These are phyloP conservation scores for Boletus barrowsii DNA, from an alignment of 768 basidiomycete species.

Conservation along the genomic window DNA sequence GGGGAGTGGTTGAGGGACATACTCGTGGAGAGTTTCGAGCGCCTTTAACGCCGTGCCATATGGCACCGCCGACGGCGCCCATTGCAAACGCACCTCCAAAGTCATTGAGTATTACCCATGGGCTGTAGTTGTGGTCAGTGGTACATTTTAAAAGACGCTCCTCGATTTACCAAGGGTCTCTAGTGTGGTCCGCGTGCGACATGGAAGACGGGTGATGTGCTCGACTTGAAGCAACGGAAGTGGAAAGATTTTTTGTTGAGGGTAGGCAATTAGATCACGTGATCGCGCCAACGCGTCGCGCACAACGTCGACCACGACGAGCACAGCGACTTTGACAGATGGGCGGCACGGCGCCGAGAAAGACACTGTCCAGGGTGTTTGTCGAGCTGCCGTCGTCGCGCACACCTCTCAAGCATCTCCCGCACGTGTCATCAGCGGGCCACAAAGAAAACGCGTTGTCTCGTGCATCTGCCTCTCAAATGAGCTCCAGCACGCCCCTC, in stretches of 20 bases:
- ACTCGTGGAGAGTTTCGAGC: slow-evolving; percentile 95
- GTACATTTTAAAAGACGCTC: not conserved
- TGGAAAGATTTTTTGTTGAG: slow-evolving; percentile 29
- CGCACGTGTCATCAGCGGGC: slow-evolving; percentile 29
- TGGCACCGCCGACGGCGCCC: slow-evolving; percentile 96
- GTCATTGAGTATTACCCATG: slow-evolving; percentile 98
- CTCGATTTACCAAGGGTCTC: slow-evolving; percentile 78
- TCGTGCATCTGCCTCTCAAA: slow-evolving; percentile 32
- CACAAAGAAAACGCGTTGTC: slow-evolving; percentile 48
- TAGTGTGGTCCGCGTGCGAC: slow-evolving; percentile 89
- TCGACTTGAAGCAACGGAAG: no score
- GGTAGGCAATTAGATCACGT: slow-evolving; percentile 30
- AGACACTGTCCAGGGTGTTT: slow-evolving; percentile 43
- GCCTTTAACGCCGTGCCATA: slow-evolving; percentile 99
- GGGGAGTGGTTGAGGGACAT: slow-evolving; percentile 25
- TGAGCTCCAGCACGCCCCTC: slow-evolving; percentile 29
- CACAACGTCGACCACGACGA: slow-evolving; percentile 17
- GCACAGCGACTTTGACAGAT: slow-evolving; percentile 13
- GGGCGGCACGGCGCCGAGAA: slow-evolving; percentile 28
- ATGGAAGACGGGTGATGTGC: slow-evolving; percentile 35
- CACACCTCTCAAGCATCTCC: slow-evolving; percentile 15
- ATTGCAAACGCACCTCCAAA: slow-evolving; percentile 97
- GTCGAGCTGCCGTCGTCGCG: slow-evolving; percentile 53
- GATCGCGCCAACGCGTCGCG: slow-evolving; percentile 31
- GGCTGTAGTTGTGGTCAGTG: slow-evolving; percentile 47